A percentile compares a stretch with the other conserved stretches of the same genome.
Evolutionary conservation across 1,139 yeast species (phyloP).

Genomic region (Suhomyces bokatorum): DNA sequence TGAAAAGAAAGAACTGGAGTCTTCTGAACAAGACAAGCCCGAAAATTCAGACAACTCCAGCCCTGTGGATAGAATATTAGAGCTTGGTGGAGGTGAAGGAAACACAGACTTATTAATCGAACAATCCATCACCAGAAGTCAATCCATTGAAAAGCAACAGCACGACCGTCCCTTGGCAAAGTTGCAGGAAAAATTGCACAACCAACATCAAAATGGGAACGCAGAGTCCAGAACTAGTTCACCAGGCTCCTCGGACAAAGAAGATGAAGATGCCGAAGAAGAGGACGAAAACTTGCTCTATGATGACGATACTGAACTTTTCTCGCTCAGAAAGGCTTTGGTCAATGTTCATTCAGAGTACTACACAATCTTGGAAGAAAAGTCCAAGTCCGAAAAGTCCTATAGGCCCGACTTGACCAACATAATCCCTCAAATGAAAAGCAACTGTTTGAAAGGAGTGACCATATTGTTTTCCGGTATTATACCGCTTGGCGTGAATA

Average conservation of each 20-base stretch:
- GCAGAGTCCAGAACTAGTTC: constrained; percentile 15
- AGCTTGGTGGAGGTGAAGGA: constrained; percentile 51
- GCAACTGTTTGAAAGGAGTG: constrained; percentile 63
- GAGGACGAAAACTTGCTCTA: constrained; percentile 59
- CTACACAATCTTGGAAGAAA: constrained; percentile 49
- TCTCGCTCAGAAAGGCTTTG: constrained; percentile 62
- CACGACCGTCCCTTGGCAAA: constrained; percentile 81
- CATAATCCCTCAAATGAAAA: constrained; percentile 74
- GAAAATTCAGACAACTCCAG: constrained; percentile 25
- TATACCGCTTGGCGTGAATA: constrained; percentile 72
- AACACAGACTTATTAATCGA: constrained; percentile 46
- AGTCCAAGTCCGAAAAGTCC: constrained; percentile 8
- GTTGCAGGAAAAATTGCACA: constrained; percentile 72
- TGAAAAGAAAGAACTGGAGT: constrained; percentile 14
- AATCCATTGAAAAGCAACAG: constrained; percentile 64
- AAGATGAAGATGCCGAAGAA: constrained; percentile 28
- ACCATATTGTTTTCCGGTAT: constrained; percentile 83
- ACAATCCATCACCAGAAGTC: constrained; percentile 58
- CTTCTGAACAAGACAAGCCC: constrained; percentile 20
- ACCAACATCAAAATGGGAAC: constrained; percentile 36
- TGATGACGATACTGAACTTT: constrained; percentile 81
- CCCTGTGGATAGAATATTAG: constrained; percentile 53
- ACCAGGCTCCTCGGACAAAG: constrained; percentile 14
- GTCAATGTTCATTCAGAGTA: constrained; percentile 64
- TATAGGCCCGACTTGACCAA: constrained; percentile 57